Evolutionary conservation across 805 yeast species (phyloP), one percentile per base, ranked within the genome.

Genomic region (Saccharomycodes ludwigii): DNA sequence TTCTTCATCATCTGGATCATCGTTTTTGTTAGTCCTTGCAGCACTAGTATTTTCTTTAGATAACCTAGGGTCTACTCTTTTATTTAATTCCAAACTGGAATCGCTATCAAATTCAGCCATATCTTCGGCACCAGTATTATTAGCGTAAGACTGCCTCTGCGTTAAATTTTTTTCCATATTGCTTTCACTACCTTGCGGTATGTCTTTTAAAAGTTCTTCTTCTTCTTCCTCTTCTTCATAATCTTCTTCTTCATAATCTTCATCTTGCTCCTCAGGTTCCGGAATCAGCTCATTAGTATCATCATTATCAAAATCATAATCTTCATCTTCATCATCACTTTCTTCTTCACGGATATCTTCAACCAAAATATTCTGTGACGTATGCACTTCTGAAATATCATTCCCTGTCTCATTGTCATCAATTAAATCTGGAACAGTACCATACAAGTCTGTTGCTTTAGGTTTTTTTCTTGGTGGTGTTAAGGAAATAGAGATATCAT

Each of bases 351-450:
- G 39, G 19, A 34, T 56, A 28, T 46, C 53, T 31, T 50, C 56
- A 11, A 46, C 30, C 17, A 49, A 29, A 2, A 52, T 56, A 34
- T 50, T 47, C 18, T 48, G 57, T n/a, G 56, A 53, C 20, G 53
- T 54, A 33, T 48, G 49, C 24, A 48, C 41, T 2, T 51, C 43
- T 6, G 55, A 46, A 28, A 48, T 44, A 21, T 42, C 52, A 11
- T 46, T 30, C 1, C 53, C 41, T 18, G 44, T 48, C 11, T 60
- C 82, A 70, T 82, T 93, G 53, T 88, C 94, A 56, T 79, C 91
- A 46, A 83, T 83, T 54, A 88, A 71, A 48, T 70, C 72, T 39
- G 78, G 78, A 40, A 68, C 66, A 44, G 67, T 77, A 39, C 61
- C 71, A 41, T 67, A 71, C 33, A 57, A 62, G 6, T 36, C 48